Conservation (phyloP, 2,329 filamentous ascomycete species). For the Aspergillus neotritici region DNA sequence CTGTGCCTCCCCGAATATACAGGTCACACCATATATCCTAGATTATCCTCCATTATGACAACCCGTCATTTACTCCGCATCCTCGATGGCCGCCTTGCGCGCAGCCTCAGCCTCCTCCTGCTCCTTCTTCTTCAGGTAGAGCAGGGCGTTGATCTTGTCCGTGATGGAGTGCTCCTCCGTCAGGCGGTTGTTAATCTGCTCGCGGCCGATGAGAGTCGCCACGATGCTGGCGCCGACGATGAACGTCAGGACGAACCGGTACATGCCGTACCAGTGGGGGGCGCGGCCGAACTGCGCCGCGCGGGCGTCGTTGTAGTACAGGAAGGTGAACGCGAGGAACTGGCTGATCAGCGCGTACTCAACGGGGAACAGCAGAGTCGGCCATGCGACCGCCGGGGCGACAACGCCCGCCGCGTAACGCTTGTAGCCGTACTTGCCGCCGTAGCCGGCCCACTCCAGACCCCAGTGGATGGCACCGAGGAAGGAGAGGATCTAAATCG, state of each 20-base stretch:
- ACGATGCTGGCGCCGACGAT: constrained; percentile 80
- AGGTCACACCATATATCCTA: constrained; percentile 6
- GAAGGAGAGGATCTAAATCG: constrained; percentile 74
- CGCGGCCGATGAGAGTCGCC: constrained; percentile 71
- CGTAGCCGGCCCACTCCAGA: constrained; percentile 70
- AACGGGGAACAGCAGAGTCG: constrained; percentile 74
- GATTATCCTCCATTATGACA: not conserved
- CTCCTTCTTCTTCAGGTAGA: constrained; percentile 44
- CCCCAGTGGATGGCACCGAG: constrained; percentile 93
- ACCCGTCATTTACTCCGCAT: constrained; percentile 31
- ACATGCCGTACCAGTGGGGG: constrained; percentile 78
- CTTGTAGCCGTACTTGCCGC: constrained; percentile 63
- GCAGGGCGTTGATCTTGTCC: constrained; percentile 51
- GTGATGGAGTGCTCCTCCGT: constrained; percentile 33
- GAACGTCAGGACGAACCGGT: constrained; percentile 88
- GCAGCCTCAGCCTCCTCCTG: constrained; percentile 40
- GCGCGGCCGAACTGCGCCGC: constrained; percentile 71
- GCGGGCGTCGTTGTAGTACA: constrained; percentile 78
- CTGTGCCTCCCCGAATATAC: not conserved
- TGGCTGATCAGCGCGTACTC: constrained; percentile 82
- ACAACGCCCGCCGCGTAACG: constrained; percentile 80
- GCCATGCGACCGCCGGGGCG: constrained; percentile 79
- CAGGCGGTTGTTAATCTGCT: constrained; percentile 57
- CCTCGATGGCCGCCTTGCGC: constrained; percentile 26
- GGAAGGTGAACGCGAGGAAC: constrained; percentile 74